Evolutionary conservation across 768 basidiomycete species (phyloP).

Genomic region (Cyclocybe cylindracea): DNA sequence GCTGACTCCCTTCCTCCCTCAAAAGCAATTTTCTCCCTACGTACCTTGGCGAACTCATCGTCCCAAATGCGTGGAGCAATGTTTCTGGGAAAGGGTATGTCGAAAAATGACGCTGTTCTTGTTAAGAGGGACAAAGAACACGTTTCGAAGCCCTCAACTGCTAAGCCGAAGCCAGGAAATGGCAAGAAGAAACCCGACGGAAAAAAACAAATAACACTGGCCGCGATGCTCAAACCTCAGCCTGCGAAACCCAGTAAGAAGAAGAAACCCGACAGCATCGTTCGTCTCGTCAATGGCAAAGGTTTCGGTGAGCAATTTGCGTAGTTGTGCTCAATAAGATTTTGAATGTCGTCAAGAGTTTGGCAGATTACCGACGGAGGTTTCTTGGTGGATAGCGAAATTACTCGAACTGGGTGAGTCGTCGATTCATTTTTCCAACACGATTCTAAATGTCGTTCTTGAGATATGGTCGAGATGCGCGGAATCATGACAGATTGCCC

Average conservation of each 20-base stretch:
- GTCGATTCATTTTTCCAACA: slow-evolving; percentile 7
- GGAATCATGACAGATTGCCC: slow-evolving; percentile 82
- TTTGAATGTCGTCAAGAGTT: slow-evolving; percentile 51
- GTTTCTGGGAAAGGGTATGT: slow-evolving; percentile 73
- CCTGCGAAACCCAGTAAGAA: slow-evolving; percentile 48
- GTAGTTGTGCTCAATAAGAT: not conserved
- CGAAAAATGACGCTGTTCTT: slow-evolving; percentile 58
- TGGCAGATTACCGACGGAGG: slow-evolving; percentile 70
- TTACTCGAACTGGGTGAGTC: slow-evolving; percentile 67
- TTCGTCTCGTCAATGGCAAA: slow-evolving; percentile 62
- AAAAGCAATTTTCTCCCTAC: slow-evolving; percentile 24
- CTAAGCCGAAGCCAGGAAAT: slow-evolving; percentile 24
- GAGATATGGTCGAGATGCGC: slow-evolving; percentile 68
- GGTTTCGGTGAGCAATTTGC: slow-evolving; percentile 56
- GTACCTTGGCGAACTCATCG: slow-evolving; percentile 69
- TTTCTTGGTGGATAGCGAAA: slow-evolving; percentile 72
- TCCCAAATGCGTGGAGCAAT: slow-evolving; percentile 79
- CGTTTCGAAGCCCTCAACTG: slow-evolving; percentile 26
- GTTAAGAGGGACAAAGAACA: slow-evolving; percentile 57
- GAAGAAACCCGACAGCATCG: slow-evolving; percentile 62
- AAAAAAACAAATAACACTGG: slow-evolving; percentile 68
- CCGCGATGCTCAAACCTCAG: slow-evolving; percentile 65
- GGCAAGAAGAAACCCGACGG: slow-evolving; percentile 39
- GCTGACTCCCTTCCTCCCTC: slow-evolving; percentile 17
- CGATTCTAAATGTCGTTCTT: not conserved